Conservation (phyloP, 2,329 filamentous ascomycete genomes). For the Neophaeococcomyces mojaviensis region DNA sequence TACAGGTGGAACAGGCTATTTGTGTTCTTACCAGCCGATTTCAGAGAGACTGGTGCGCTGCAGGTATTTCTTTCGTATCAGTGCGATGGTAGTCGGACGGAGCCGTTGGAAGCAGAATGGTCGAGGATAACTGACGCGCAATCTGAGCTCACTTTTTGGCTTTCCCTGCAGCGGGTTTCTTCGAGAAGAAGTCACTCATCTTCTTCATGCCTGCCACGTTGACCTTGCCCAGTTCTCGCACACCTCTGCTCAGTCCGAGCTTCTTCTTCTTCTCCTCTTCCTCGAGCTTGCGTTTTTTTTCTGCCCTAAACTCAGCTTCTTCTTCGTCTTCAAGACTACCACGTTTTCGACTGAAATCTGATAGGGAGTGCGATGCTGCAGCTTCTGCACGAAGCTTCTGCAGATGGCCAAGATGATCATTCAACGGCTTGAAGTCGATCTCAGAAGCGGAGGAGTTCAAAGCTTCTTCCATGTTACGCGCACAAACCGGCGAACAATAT, state of each 20-base stretch:
- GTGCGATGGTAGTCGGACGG: no score
- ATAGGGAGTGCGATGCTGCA: slow-evolving; percentile 54
- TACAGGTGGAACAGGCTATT: no score
- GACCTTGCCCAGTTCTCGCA: slow-evolving; percentile 79
- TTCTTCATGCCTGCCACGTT: slow-evolving; percentile 94
- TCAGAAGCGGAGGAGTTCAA: slow-evolving; percentile 34
- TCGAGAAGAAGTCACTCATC: slow-evolving; percentile 87
- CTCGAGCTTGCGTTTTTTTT: slow-evolving; percentile 78
- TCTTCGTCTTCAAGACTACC: slow-evolving; percentile 37
- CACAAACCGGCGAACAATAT: slow-evolving; percentile 38
- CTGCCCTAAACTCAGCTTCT: slow-evolving; percentile 46
- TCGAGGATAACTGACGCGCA: no score
- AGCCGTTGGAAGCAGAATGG: no score
- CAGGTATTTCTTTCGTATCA: no score
- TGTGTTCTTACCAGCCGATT: no score
- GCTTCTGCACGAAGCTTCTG: slow-evolving; percentile 64
- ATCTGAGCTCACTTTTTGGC: neutral
- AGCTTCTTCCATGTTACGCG: slow-evolving; percentile 31
- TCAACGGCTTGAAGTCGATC: slow-evolving; percentile 63
- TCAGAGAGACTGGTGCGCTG: no score
- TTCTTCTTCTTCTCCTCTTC: slow-evolving; percentile 85
- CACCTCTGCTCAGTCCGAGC: slow-evolving; percentile 62
- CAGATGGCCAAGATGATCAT: slow-evolving; percentile 61
- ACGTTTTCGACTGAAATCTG: slow-evolving; percentile 39
- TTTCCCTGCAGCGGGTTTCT: slow-evolving; percentile 35